Conservation (phyloP, 176 grass and related monocot genomes). For the Phyllostachys edulis region DNA sequence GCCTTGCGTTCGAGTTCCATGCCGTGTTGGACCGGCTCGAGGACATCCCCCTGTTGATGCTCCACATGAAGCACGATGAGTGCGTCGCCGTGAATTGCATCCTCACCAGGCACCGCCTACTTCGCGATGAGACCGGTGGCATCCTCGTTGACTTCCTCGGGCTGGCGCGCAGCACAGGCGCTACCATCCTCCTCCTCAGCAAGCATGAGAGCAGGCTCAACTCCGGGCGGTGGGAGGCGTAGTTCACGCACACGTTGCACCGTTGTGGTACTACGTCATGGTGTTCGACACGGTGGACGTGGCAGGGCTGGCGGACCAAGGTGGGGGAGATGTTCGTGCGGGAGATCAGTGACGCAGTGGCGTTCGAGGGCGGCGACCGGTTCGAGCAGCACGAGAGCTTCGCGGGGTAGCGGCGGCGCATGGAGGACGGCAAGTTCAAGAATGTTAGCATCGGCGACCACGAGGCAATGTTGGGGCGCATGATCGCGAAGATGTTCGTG, state of each 20-base stretch:
- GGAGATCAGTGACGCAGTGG: constrained; percentile 80
- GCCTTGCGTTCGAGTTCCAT: constrained; percentile 86
- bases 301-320: constrained; percentile 7
- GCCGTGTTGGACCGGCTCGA: constrained; percentile 80
- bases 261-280: constrained; percentile 50
- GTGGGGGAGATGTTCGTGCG: constrained; percentile 86
- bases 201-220: constrained; percentile 73
- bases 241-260: constrained; percentile 50
- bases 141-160: constrained; percentile 63
- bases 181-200: constrained; percentile 60
- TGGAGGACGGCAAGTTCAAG: constrained; percentile 76
- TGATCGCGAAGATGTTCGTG: constrained; percentile 80
- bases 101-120: constrained; percentile 65
- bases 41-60: constrained; percentile 96
- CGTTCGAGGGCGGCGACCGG: constrained; percentile 69
- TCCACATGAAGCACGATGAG: constrained; percentile 94
- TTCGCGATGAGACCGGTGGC: constrained; percentile 55
- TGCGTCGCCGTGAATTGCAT: constrained; percentile 79
- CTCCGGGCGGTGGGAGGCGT: constrained; percentile 56
- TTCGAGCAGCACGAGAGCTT: constrained; percentile 80
- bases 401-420: constrained; percentile 47
- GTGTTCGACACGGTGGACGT: constrained; percentile 59
- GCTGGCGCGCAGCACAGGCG: constrained; percentile 61
- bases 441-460: constrained; percentile 62
- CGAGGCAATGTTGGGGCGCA: constrained; percentile 70